Base-by-base conservation (phyloP, 2,329 filamentous ascomycete species). In the Sordariomycetes sp. region DNA sequence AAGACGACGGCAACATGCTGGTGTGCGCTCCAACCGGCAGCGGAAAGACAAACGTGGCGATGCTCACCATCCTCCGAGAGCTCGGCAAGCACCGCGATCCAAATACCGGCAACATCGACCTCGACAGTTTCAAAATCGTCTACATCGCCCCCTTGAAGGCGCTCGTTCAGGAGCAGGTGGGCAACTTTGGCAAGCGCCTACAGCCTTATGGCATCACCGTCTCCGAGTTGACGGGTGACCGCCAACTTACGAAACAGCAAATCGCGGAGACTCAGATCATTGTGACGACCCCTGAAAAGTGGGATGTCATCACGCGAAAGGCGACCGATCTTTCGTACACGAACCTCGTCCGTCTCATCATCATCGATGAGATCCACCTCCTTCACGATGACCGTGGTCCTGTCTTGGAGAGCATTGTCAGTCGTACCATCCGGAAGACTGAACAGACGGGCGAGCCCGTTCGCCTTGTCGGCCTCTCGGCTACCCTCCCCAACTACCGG, bases 231-330 rank as follows among this genome's bases (percentile, higher is more conserved):
- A 99, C 94, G 61, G 94, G 94, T 76, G 94, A 99, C 75, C 89
- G 94, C 57, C 94, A 97, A 73, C 87, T 99, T 69, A 99, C 93
- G 22, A 99, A 99, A 74, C 91, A 96, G 71, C 94, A 99, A 77
- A 97, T 99, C 62, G 85, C 93, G 1, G 94, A 99, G 67, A 99
- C 94, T 0, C 93, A 99, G 70, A 87, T 99, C 65, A 99, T 99
- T 65, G 92, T 99, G 60, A 99, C 94, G 0, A 99, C 94, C 0
- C 94, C 94, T 22, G 94, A 99, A 73, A 99, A 99, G 75, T 99
- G 91, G 89, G 94, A 99, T 72, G 93, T 99, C 64, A 97, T 99
- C 65, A 99, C 95, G 6, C 85, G 95, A 73, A 99, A 99, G 73
- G 92, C 93, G 7, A 97, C 93, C 1, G 95, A 99, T 69, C 83